A percentile compares a stretch with the other conserved stretches of the same genome.
phyloP scores from a whole-genome alignment of 441 rosid species.

The Erodium texanum region DNA sequence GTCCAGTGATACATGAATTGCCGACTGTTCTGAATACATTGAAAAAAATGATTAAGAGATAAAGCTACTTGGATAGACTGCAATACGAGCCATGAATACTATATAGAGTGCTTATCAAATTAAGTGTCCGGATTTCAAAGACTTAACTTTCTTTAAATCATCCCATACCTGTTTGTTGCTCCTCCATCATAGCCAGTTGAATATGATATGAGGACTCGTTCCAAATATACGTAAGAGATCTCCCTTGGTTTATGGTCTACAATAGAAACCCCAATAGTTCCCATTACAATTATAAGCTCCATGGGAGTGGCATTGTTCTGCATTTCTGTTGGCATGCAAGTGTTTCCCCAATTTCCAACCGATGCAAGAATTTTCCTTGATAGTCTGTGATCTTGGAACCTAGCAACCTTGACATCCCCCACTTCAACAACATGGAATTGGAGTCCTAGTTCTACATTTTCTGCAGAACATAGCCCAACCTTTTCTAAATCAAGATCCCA shows the following conservation, averaged over 20 bases:
- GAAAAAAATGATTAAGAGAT: no score
- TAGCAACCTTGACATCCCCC: slow-evolving; percentile 64
- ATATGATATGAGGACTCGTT: slow-evolving; percentile 73
- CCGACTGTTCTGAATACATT: no score
- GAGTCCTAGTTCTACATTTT: slow-evolving; percentile 40
- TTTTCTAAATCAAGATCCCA: slow-evolving; percentile 64
- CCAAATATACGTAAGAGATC: slow-evolving; percentile 65
- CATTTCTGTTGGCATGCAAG: slow-evolving; percentile 32
- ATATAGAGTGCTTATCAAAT: background rate
- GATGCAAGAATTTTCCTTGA: slow-evolving; percentile 29
- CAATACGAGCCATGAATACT: background rate
- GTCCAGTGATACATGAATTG: no score
- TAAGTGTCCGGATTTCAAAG: slow-evolving; percentile 1
- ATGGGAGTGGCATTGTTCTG: slow-evolving; percentile 41
- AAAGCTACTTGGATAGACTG: no score
- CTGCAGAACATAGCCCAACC: slow-evolving; percentile 36
- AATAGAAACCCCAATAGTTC: slow-evolving; percentile 79
- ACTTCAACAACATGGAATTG: slow-evolving; percentile 61
- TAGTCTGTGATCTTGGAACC: slow-evolving; percentile 45
- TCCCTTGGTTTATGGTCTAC: slow-evolving; percentile 91
- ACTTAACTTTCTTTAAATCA: background rate
- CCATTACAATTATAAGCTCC: slow-evolving; percentile 84
- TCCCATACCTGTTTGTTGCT: slow-evolving; percentile 74
- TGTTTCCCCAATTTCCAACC: slow-evolving; percentile 37
- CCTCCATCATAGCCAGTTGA: slow-evolving; percentile 94